phyloP scores from a whole-genome alignment of 2,329 filamentous ascomycete genomes.

The Colletotrichum lupini region DNA sequence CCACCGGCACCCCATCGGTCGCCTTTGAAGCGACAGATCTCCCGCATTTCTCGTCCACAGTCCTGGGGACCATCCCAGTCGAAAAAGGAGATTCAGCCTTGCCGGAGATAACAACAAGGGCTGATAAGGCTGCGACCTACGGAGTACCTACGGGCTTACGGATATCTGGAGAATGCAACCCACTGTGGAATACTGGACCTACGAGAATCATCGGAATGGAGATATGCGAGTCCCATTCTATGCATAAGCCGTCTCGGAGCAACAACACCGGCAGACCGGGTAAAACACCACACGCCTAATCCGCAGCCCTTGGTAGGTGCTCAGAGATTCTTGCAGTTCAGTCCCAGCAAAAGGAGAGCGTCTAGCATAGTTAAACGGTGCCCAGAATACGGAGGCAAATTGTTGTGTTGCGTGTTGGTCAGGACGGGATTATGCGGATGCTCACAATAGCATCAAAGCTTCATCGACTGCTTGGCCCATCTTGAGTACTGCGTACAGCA shows the following conservation, averaged over 20 bases:
- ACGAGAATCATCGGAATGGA: not conserved
- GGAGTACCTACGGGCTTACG: not conserved
- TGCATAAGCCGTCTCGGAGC: not conserved
- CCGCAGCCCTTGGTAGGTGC: not conserved
- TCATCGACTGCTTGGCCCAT: not conserved
- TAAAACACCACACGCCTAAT: not conserved
- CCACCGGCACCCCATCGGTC: not conserved
- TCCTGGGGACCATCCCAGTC: conserved; percentile 19
- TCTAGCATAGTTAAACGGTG: not conserved
- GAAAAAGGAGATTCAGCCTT: conserved; percentile 22
- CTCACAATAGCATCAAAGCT: not conserved
- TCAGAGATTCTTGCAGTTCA: not conserved
- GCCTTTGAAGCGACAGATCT: conserved; percentile 27
- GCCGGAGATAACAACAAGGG: conserved; percentile 2
- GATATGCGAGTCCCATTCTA: not conserved
- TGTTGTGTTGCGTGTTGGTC: not conserved
- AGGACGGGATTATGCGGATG: conserved; percentile 12
- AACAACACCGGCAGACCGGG: not conserved
- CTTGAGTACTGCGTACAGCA: not conserved
- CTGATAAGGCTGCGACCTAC: not conserved
- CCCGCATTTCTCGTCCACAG: not conserved
- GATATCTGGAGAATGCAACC: not conserved
- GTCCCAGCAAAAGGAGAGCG: not conserved
- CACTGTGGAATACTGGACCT: not conserved
- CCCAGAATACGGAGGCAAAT: too few relatives aligned